Percentiles rank a stretch among this genome's conserved stretches.
These are phyloP conservation scores for Fagopyrum esculentum DNA, from an alignment of 148 eudicot genomes.

Conservation along the genomic window DNA sequence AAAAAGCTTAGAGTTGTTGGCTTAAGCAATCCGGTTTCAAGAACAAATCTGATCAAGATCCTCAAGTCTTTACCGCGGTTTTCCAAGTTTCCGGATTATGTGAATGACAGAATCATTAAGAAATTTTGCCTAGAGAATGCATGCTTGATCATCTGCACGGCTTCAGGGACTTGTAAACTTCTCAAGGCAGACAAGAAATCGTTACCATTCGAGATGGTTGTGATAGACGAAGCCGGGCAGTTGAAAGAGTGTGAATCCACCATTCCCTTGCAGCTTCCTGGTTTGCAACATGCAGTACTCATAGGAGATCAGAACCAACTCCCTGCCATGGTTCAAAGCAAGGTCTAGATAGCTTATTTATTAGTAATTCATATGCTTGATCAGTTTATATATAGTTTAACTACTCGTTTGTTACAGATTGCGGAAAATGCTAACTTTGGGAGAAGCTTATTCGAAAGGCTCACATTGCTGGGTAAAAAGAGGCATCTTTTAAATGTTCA, in stretches of 20 bases:
- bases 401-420: constrained; percentile 21
- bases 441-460: constrained; percentile 55
- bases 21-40: background rate
- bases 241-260: constrained; percentile 57
- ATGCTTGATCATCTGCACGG: constrained; percentile 47
- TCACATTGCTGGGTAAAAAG: constrained; percentile 31
- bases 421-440: constrained; percentile 37
- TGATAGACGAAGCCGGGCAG: constrained; percentile 67
- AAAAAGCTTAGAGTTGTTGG: background rate
- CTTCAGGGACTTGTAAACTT: constrained; percentile 35
- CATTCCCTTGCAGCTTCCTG: constrained; percentile 41
- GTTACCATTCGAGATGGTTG: constrained; percentile 16
- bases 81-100: background rate
- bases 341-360: constrained; percentile 16
- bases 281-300: constrained; percentile 35
- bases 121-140: constrained; percentile 36
- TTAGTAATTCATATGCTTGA: background rate
- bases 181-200: constrained; percentile 6
- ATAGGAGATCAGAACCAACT: constrained; percentile 59
- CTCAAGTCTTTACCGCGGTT: background rate
- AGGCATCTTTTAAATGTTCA: constrained; percentile 48
- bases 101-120: background rate
- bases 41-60: background rate
- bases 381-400: background rate
- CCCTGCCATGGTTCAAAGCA: constrained; percentile 46